Percentiles rank a stretch among this genome's conserved stretches.
Conservation (phyloP, 2,329 filamentous ascomycete genomes). For the Aspergillus cejpii region DNA sequence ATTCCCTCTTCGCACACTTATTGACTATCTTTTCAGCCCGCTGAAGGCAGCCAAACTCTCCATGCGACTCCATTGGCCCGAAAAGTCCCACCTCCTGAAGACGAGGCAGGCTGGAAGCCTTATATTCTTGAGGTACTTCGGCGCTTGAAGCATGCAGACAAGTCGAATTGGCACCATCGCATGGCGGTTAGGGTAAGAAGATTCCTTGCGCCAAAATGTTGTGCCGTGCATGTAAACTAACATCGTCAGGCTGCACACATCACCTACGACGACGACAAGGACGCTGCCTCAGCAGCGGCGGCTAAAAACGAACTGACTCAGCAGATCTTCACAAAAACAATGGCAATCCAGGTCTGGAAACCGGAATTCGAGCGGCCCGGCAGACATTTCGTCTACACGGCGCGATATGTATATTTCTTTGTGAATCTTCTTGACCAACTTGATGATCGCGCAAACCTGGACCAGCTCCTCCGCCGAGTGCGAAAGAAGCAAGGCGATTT, state of each 20-base stretch:
- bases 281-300: constrained; percentile 49
- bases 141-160: constrained; percentile 63
- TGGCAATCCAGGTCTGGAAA: constrained; percentile 92
- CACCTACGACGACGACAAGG: constrained; percentile 52
- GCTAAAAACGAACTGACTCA: constrained; percentile 73
- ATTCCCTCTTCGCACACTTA: constrained; percentile 19
- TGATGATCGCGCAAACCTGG: constrained; percentile 67
- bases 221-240: constrained; percentile 28
- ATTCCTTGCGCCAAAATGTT: neutral
- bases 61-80: constrained; percentile 50
- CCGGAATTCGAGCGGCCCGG: constrained; percentile 79
- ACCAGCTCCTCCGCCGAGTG: constrained; percentile 69
- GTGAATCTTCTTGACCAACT: constrained; percentile 66
- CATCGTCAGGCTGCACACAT: constrained; percentile 50
- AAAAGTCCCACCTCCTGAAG: constrained; percentile 45
- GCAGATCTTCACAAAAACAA: constrained; percentile 88
- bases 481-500: constrained; percentile 74
- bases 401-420: constrained; percentile 78
- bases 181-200: constrained; percentile 66
- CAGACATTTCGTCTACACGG: constrained; percentile 85
- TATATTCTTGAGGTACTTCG: constrained; percentile 58
- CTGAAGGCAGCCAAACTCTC: constrained; percentile 47
- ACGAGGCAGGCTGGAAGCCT: constrained; percentile 49
- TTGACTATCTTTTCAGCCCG: constrained; percentile 33
- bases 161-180: constrained; percentile 91